A percentile compares a stretch with the other conserved stretches of the same genome.
These are phyloP conservation scores for Caulochytrium protostelioides DNA, from an alignment of 371 early-diverging fungal species.

Conservation along the genomic window DNA sequence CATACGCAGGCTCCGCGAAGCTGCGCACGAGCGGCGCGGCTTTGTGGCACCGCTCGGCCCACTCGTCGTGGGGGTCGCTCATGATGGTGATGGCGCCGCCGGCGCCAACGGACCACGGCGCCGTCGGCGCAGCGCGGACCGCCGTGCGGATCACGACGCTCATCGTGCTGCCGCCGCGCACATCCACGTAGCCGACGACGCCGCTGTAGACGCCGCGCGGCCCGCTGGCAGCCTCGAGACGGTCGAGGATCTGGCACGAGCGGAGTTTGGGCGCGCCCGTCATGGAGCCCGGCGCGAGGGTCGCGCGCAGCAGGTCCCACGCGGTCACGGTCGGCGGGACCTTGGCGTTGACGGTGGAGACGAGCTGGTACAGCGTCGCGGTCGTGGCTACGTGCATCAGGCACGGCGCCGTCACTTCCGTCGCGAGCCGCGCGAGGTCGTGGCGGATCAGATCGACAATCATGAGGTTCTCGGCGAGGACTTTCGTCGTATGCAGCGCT, in stretches of 20 bases:
- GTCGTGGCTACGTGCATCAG: constrained; percentile 78
- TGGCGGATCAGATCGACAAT: constrained; percentile 92
- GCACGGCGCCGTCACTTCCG: constrained; percentile 55
- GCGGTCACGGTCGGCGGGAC: constrained; percentile 33
- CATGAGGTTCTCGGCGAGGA: constrained; percentile 90
- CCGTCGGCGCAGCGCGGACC: constrained; percentile 6
- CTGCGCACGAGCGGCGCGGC: too few relatives aligned
- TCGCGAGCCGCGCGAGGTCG: constrained; percentile 46
- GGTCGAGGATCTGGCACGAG: constrained; percentile 54
- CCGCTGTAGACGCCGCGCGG: constrained; percentile 83
- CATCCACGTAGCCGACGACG: constrained; percentile 66
- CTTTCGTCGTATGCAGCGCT: constrained; percentile 49
- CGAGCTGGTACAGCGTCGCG: constrained; percentile 79
- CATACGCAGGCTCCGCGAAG: too few relatives aligned
- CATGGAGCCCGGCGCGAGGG: constrained; percentile 47
- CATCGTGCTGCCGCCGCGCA: constrained; percentile 32
- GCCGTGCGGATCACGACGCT: constrained; percentile 70
- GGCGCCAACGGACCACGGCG: constrained; percentile 45
- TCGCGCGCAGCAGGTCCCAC: neutral
- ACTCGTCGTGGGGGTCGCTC: constrained; percentile 65
- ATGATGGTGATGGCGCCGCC: constrained; percentile 82
- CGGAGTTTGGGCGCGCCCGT: constrained; percentile 90
- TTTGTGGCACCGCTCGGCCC: too few relatives aligned
- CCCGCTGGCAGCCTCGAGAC: constrained; percentile 33
- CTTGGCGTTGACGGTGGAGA: constrained; percentile 55